Conservation (phyloP, 768 basidiomycete genomes). For the Boletus patriciae region DNA sequence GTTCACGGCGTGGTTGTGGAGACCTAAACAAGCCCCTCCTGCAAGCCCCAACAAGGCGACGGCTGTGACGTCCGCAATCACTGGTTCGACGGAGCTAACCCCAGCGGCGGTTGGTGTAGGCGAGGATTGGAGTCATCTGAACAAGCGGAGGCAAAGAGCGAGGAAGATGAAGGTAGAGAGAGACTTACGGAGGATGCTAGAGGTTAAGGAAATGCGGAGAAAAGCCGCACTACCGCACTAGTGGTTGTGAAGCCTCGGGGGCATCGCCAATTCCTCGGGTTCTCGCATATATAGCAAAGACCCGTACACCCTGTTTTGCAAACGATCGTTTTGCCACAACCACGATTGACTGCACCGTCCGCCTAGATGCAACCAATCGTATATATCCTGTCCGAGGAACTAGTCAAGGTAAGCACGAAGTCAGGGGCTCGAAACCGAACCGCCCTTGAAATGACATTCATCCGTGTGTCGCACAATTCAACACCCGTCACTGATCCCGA, state of each 20-base stretch:
- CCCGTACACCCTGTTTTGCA: too few relatives aligned
- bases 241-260: neutral
- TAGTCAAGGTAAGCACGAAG: slow-evolving; percentile 45
- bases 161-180: slow-evolving; percentile 46
- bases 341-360: neutral
- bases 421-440: neutral
- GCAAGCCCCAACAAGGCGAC: slow-evolving; percentile 1
- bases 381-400: slow-evolving; percentile 59
- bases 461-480: neutral
- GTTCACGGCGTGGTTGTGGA: slow-evolving; percentile 46
- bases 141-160: slow-evolving; percentile 49
- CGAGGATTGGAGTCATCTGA: slow-evolving; percentile 57
- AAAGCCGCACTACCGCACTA: neutral
- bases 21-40: slow-evolving; percentile 1
- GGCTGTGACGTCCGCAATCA: neutral
- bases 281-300: neutral
- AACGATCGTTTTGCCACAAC: too few relatives aligned
- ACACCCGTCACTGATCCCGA: neutral
- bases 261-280: neutral
- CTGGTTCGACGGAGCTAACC: slow-evolving; percentile 10
- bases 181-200: slow-evolving; percentile 42
- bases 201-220: slow-evolving; percentile 30
- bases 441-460: too few relatives aligned
- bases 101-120: slow-evolving; percentile 34
- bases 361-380: slow-evolving; percentile 26